These are phyloP conservation scores for Zygosaccharomyces rouxii DNA, from an alignment of 805 yeast species.

Conservation along the genomic window DNA sequence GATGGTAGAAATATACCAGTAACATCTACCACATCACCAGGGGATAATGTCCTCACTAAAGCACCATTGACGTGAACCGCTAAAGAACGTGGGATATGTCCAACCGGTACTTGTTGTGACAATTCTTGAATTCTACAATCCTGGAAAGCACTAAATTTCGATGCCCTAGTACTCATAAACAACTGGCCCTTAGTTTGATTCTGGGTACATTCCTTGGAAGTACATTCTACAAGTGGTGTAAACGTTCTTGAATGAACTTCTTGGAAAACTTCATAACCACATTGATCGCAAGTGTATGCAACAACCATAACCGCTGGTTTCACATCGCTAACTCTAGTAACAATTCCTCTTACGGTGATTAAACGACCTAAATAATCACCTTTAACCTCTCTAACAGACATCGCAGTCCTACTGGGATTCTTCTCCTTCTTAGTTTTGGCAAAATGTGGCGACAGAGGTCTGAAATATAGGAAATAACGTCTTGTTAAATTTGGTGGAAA, in stretches of 20 bases:
- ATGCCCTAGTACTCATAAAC: slow-evolving; percentile 90
- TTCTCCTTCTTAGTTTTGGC: slow-evolving; percentile 29
- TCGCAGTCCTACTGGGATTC: slow-evolving; percentile 44
- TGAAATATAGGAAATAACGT: slow-evolving; percentile 80
- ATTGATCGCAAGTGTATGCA: slow-evolving; percentile 95
- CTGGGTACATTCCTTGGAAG: slow-evolving; percentile 69
- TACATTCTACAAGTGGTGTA: slow-evolving; percentile 84
- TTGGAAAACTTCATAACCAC: slow-evolving; percentile 96
- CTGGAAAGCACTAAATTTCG: slow-evolving; percentile 92
- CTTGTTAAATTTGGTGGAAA: slow-evolving; percentile 87
- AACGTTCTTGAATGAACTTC: slow-evolving; percentile 82
- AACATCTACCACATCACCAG: slow-evolving; percentile 93
- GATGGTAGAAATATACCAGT: slow-evolving; percentile 90
- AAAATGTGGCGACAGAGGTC: slow-evolving; percentile 55
- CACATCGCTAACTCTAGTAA: slow-evolving; percentile 93
- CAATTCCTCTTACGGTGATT: slow-evolving; percentile 89
- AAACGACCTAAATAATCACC: slow-evolving; percentile 81
- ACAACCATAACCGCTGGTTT: slow-evolving; percentile 87
- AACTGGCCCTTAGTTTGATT: slow-evolving; percentile 85
- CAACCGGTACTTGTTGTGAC: slow-evolving; percentile 95
- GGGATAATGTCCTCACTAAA: slow-evolving; percentile 77
- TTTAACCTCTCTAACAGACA: slow-evolving; percentile 85
- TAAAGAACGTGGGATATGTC: slow-evolving; percentile 90
- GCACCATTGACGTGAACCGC: slow-evolving; percentile 89
- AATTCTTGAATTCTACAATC: slow-evolving; percentile 93